Evolutionary conservation across 2,329 filamentous ascomycete genomes (phyloP), one percentile per base, ranked within the genome.

Genomic region (Botrytis aclada): DNA sequence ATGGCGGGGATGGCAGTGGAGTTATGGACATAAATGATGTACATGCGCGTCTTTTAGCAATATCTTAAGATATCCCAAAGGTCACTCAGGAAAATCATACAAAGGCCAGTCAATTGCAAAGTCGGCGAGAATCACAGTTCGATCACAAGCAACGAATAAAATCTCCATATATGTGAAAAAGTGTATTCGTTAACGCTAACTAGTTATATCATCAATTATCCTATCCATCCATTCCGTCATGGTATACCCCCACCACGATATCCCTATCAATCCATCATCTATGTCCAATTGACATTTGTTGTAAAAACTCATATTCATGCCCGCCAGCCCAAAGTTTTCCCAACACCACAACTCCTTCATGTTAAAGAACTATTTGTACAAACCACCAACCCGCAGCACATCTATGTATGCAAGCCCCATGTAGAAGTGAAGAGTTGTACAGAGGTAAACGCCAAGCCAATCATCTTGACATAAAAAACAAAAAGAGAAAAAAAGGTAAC

Each of bases 321-420:
- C 32, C 43, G 39, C 56, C 70, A 34, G 69, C 74, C 70, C 70
- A 43, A 76, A 18, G 6, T 69, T 69, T 32, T 39, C n/a, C 34
- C 37, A 45, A 76, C 77, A 73, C 75, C 77, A 41, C 41, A 78
- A 80, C 78, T 77, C 79, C 79, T 64, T 58, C 60, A 69, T 56
- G 47, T n/a, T 43, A 56, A 56, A 67, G 39, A 32, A 56, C 39
- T 41, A 56, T 58, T 66, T 69, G 47, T 69, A 69, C 65, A 56
- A 32, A 56, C 58, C 71, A 70, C 47, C 73, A 74, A 74, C 74
- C 73, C 64, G 73, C 77, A 67, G 75, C 51, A 75, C 76, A 74
- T 74, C 77, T 76, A 72, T 75, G 78, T 77, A 79, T 79, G 78
- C 77, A 78, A 41, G 25, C 65, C 47, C 65, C 65, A 2, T 32